Percentiles rank a stretch among this genome's conserved stretches.
Conservation (phyloP, 2,329 filamentous ascomycete species). For the Fusarium globosum region DNA sequence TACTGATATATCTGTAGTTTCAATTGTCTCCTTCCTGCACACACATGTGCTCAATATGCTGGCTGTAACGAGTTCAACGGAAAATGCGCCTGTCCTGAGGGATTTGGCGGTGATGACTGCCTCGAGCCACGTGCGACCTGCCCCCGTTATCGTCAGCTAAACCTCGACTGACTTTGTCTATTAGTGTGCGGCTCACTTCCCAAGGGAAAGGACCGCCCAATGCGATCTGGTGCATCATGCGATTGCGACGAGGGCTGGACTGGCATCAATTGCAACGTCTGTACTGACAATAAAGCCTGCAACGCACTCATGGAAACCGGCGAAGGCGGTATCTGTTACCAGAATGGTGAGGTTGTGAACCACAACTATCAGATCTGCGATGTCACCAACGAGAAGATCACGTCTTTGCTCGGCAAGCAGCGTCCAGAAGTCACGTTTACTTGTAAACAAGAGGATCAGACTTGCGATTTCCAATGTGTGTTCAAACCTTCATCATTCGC, state of each 20-base stretch:
- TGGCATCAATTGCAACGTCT: constrained; percentile 98
- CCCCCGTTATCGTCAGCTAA: neutral
- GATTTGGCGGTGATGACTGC: constrained; percentile 95
- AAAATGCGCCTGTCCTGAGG: constrained; percentile 90
- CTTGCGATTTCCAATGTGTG: constrained; percentile 95
- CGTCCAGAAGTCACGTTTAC: constrained; percentile 95
- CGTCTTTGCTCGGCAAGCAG: constrained; percentile 84
- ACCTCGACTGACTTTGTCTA: constrained; percentile 17
- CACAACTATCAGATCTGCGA: constrained; percentile 98
- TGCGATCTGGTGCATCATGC: constrained; percentile 77
- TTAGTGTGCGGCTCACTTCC: constrained; percentile 86
- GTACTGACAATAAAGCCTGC: constrained; percentile 84
- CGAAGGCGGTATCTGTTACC: constrained; percentile 89
- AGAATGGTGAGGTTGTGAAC: constrained; percentile 88
- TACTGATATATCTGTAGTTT: constrained; percentile 69
- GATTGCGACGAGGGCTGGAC: constrained; percentile 93
- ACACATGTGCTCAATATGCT: constrained; percentile 90
- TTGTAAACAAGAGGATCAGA: constrained; percentile 77
- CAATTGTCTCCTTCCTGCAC: constrained; percentile 95
- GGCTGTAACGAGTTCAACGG: constrained; percentile 90
- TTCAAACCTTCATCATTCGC: neutral
- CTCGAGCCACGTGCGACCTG: constrained; percentile 74
- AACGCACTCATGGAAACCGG: constrained; percentile 86
- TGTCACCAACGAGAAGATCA: constrained; percentile 95
- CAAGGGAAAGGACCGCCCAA: constrained; percentile 81